Conservation (phyloP, 768 basidiomycete genomes). For the Pleurotus tuoliensis region DNA sequence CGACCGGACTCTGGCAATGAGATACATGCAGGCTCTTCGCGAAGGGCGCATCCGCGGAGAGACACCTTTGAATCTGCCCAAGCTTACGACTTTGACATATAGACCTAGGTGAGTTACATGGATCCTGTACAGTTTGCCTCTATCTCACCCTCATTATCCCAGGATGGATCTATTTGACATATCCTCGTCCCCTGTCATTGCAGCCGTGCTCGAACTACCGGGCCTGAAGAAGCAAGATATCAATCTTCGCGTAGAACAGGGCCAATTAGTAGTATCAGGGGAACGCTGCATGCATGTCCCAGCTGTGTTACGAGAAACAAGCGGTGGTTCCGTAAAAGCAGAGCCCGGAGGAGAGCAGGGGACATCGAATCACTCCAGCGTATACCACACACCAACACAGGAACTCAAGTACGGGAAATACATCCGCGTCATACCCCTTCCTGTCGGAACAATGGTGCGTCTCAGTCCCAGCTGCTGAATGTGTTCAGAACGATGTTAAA, state of each 20-base stretch:
- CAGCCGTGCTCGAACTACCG: constrained; percentile 11
- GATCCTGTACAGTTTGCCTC: not conserved
- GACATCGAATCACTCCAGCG: not conserved
- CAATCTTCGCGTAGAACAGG: constrained; percentile 11
- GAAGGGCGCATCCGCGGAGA: constrained; percentile 2
- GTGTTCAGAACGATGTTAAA: not conserved
- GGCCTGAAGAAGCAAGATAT: constrained; percentile 14
- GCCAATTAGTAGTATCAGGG: constrained; percentile 12
- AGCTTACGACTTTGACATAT: not conserved
- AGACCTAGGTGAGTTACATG: constrained; percentile 9
- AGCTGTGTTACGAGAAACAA: not conserved
- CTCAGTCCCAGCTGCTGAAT: not conserved
- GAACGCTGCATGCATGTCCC: constrained; percentile 8
- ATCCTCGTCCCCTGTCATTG: constrained; percentile 9
- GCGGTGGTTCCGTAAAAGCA: not conserved
- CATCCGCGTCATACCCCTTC: constrained; percentile 11
- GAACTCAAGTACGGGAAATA: constrained; percentile 16
- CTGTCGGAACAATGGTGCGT: constrained; percentile 10
- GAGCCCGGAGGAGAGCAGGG: not conserved
- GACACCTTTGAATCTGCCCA: constrained; percentile 7
- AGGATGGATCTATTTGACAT: constrained; percentile 13
- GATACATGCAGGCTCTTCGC: constrained; percentile 8
- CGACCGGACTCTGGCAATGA: constrained; percentile 10
- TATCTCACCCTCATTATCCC: not conserved
- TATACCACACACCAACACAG: constrained; percentile 3